Evolutionary conservation across 1,284 basidiomycete genomes (phyloP), one percentile per base, ranked within the genome.

Genomic region (Meira miltonrushii): DNA sequence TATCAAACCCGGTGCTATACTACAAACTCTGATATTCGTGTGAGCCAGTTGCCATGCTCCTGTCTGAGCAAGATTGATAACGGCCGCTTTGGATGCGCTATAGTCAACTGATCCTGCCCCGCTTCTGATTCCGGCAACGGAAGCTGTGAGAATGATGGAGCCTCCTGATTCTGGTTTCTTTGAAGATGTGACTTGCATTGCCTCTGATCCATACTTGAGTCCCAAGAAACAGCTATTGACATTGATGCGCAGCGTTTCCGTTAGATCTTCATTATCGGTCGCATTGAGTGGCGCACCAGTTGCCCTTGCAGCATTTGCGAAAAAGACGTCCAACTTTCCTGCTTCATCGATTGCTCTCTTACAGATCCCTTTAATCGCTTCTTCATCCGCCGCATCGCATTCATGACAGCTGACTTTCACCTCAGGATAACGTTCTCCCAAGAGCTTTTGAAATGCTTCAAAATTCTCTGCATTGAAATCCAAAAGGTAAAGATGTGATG

Each of bases 91-190:
- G 39, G 54, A 59, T 9, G 75, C 75, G 55, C 71, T 74, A 90
- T 91, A 95, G 64, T 93, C 89, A 51, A 89, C 79, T 0, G 89
- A 82, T 2, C 92, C 92, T 5, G 88, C 92, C 19, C 92, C 92
- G 25, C 88, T 87, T 47, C 88, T 84, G 37, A 93, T 75, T 15
- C 92, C 92, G 33, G 92, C 92, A 60, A 90, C 90, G 87, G 91
- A 93, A 3, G 92, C 90, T 10, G 92, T 95, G 75, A 95, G 78
- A 65, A 95, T 87, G 68, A 96, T 90, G 68, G 88, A 90, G 11
- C 92, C 92, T 9, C 87, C 83, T 28, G 86, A 83, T 50, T 83
- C 71, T 2, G 83, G 81, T 60, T 83, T 82, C 9, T 84, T 84
- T 5, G 83, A 70, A 65, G 87, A 85, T 1, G 84, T 80, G 70